phyloP scores from a whole-genome alignment of 2,329 filamentous ascomycete species.

The Colletotrichum sp. region DNA sequence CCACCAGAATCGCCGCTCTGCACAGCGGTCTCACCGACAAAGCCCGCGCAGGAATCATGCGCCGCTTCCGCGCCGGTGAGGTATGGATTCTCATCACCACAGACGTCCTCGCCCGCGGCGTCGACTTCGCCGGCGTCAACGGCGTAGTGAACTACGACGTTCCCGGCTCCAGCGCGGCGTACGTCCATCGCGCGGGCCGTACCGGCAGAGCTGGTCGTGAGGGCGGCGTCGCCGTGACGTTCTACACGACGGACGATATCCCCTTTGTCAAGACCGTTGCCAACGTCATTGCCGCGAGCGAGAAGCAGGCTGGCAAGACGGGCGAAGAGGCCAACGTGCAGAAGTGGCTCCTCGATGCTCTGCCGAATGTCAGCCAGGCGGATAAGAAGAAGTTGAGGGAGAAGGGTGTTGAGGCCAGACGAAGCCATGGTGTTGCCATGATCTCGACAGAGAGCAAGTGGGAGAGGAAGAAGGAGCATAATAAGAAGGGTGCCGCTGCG shows the following conservation, averaged over 20 bases:
- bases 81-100: constrained; percentile 98
- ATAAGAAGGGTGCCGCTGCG: constrained; percentile 65
- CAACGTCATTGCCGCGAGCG: constrained; percentile 86
- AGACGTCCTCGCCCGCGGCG: constrained; percentile 86
- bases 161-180: constrained; percentile 85
- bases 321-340: constrained; percentile 67
- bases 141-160: constrained; percentile 98
- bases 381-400: constrained; percentile 84
- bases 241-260: constrained; percentile 95
- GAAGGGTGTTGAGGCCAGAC: constrained; percentile 77
- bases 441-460: constrained; percentile 87
- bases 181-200: constrained; percentile 91
- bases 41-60: constrained; percentile 81
- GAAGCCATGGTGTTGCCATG: constrained; percentile 54
- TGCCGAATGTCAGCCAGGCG: constrained; percentile 84
- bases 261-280: constrained; percentile 88
- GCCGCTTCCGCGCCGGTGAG: constrained; percentile 87
- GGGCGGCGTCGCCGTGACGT: constrained; percentile 88
- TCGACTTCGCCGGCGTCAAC: constrained; percentile 95
- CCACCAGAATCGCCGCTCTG: constrained; percentile 83
- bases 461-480: constrained; percentile 73
- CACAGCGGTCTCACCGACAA: constrained; percentile 84
- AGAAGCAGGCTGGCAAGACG: constrained; percentile 68
- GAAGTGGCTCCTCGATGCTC: constrained; percentile 85
- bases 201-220: constrained; percentile 88